Evolutionary conservation across 2,329 filamentous ascomycete genomes (phyloP), one percentile per base, ranked within the genome.

Genomic region (Curvularia eragrostidis): DNA sequence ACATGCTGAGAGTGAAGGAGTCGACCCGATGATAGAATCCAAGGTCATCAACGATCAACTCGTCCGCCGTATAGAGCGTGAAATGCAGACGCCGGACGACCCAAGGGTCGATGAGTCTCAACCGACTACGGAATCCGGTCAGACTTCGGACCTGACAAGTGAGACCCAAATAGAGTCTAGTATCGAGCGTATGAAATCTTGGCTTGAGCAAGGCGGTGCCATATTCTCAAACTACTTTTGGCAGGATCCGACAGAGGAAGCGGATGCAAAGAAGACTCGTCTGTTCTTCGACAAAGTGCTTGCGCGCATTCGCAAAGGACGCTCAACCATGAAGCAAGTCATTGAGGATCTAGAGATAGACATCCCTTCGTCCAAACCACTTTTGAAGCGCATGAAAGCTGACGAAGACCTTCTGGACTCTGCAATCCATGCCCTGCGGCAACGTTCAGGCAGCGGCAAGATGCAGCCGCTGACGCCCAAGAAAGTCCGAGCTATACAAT

Each of bases 171-270:
- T 67, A 2, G 69, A 72, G 46, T 71, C 65, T 6, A 71, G 68
- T 34, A 55, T 73, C 5, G 70, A 72, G 34, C 66, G 65, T 18
- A 67, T 75, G 68, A 68, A 63, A 7, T 69, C 60, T 10, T 74
- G 70, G 71, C 55, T 74, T 8, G 67, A 72, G 34, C 63, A 63
- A 21, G 59, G 69, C 8, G 64, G 71, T 24, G 65, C 63, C 13
- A 60, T 57, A 12, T 64, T 75, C 19, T 62, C 69, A 8, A 67
- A 64, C 18, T 60, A 71, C 26, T 73, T 75, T 50, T 75, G 71
- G 71, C 67, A 71, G 49, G 69, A 74, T 36, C 72, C 73, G 6
- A 65, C 71, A 10, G 65, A 69, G 46, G 63, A 68, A 50, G 64
- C 60, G 9, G 67, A 69, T n/a, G 57, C 62, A 10, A 56, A 49